Evolutionary conservation across 257 asterid species (phyloP), one percentile per base, ranked within the genome.

Genomic region (Leptodermis oblonga): DNA sequence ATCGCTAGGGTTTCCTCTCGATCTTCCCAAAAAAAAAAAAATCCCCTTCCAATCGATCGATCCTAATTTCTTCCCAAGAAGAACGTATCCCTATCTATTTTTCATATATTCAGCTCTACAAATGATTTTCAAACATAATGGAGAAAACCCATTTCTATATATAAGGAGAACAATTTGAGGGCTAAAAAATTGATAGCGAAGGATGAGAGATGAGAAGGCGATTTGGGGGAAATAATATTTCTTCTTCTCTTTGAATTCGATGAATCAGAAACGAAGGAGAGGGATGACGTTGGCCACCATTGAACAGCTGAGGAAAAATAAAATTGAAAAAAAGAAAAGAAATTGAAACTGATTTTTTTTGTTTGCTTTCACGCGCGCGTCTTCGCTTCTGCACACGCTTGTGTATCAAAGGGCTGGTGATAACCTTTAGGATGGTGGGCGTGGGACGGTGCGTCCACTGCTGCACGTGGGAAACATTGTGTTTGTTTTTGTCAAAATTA

Each of bases 241-340:
- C 9, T 59, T 59, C 43, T 59, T 42, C 46, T 23, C 31, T 53
- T 37, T 53, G 53, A 39, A 48, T 59, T 62, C 26, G 54, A 23
- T 39, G 48, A 58, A 66, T 26, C 69, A 69, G 67, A 77, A 77
- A 64, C 74, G 64, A 34, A 36, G 80, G 61, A 46, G 75, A 71
- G 71, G 75, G 77, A 80, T 79, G 81, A 80, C 87, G 69, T 68
- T 76, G 71, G 71, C 74, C 68, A 58, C 75, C 73, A 51, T 68
- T 69, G 49, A 70, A 67, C 51, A 62, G 68, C 78, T 62, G 67
- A 63, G 53, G 36, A 42, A n/a, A n/a, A n/a, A n/a, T n/a, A n/a
- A n/a, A n/a, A n/a, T n/a, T n/a, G 39, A 13, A 53, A 12, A 23
- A 37, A 53, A 4, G 45, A 41, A 5, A 14, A 14, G 26, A 63